phyloP scores from a whole-genome alignment of 805 yeast species.

The Barnettozyma salicaria region DNA sequence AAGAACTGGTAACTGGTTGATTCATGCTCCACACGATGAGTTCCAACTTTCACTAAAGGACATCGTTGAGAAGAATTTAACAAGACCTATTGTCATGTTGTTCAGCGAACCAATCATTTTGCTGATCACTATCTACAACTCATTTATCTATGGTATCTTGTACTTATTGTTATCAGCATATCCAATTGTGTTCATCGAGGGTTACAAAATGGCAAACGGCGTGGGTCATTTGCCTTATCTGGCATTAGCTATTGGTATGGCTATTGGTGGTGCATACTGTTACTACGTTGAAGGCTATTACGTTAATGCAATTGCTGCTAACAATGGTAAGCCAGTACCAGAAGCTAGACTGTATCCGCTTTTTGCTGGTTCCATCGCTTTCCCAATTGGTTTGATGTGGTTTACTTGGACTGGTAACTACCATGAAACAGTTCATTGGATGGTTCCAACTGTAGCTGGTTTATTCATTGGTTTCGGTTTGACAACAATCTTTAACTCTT shows the following conservation, averaged over 20 bases:
- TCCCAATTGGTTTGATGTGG: conserved; percentile 81
- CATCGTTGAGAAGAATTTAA: conserved; percentile 53
- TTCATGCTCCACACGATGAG: conserved; percentile 71
- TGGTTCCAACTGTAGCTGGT: conserved; percentile 68
- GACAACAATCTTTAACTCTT: conserved; percentile 59
- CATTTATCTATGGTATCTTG: conserved; percentile 75
- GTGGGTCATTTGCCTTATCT: conserved; percentile 75
- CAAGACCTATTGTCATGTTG: conserved; percentile 66
- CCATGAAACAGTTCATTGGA: conserved; percentile 68
- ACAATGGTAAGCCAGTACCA: conserved; percentile 60
- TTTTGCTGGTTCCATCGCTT: conserved; percentile 62
- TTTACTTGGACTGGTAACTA: conserved; percentile 84
- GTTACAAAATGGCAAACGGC: conserved; percentile 59
- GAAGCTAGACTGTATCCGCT: conserved; percentile 76
- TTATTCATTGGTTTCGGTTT: conserved; percentile 62
- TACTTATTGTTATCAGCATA: conserved; percentile 70
- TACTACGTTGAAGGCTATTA: conserved; percentile 51
- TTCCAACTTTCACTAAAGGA: conserved; percentile 50
- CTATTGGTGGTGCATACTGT: conserved; percentile 49
- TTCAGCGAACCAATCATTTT: conserved; percentile 66
- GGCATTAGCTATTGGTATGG: conserved; percentile 64
- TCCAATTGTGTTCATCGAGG: conserved; percentile 60
- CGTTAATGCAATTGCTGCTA: conserved; percentile 38
- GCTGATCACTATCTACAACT: conserved; percentile 62
- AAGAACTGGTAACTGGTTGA: conserved; percentile 76